Conservation (phyloP, 2,329 filamentous ascomycete species). For the Pochonia chlamydosporia region DNA sequence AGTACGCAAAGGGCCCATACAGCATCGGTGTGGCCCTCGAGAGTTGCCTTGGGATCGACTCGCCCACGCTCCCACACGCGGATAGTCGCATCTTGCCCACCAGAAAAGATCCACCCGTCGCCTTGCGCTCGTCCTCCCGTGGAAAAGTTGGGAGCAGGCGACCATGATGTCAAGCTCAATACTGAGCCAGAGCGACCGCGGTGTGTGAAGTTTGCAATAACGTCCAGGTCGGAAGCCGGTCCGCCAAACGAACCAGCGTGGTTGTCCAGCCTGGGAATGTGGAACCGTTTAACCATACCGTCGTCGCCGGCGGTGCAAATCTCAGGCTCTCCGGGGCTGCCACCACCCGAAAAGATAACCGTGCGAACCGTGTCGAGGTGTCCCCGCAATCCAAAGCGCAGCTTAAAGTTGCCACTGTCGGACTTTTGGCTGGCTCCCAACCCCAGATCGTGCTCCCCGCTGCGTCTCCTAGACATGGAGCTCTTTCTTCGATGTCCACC, state of each 20-base stretch:
- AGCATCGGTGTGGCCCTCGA: slow-evolving; percentile 91
- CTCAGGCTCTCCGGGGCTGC: slow-evolving; percentile 91
- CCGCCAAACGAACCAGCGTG: slow-evolving; percentile 38
- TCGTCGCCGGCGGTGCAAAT: slow-evolving; percentile 96
- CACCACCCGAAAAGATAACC: slow-evolving; percentile 94
- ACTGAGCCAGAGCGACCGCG: slow-evolving; percentile 89
- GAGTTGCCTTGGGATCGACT: slow-evolving; percentile 89
- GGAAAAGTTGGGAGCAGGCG: slow-evolving; percentile 79
- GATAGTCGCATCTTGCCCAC: slow-evolving; percentile 87
- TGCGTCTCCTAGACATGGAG: slow-evolving; percentile 67
- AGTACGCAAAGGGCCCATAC: slow-evolving; percentile 95
- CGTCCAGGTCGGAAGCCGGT: slow-evolving; percentile 75
- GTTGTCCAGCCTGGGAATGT: slow-evolving; percentile 75
- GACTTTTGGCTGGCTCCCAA: slow-evolving; percentile 48
- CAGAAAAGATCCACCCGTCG: slow-evolving; percentile 98
- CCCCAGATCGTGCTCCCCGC: slow-evolving; percentile 59
- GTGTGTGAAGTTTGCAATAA: slow-evolving; percentile 91
- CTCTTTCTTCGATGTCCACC: slow-evolving; percentile 70
- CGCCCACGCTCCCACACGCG: slow-evolving; percentile 93
- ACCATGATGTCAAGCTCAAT: slow-evolving; percentile 80
- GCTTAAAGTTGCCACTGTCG: slow-evolving; percentile 79
- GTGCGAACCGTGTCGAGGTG: slow-evolving; percentile 91
- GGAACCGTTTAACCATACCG: slow-evolving; percentile 93
- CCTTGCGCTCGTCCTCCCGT: slow-evolving; percentile 82
- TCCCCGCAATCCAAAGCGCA: slow-evolving; percentile 84